Evolutionary conservation across 2,329 filamentous ascomycete species (phyloP), one percentile per base, ranked within the genome.

Genomic region (Aspergillus japonicus): DNA sequence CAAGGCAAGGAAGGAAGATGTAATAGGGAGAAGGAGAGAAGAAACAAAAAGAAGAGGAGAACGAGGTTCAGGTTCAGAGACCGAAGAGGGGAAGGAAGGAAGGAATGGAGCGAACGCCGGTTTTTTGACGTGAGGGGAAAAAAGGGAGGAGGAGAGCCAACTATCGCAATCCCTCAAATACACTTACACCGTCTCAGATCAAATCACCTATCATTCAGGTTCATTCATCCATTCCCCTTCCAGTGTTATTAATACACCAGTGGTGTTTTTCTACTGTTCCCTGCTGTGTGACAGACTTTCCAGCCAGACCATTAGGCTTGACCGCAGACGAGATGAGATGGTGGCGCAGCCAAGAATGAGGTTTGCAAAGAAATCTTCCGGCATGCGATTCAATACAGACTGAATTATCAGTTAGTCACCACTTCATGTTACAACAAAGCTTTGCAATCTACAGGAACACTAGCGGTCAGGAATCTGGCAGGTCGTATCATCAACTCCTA

Each of bases 101-200:
- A 47, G 24, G 53, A 55, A 31, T 31, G 53, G 44, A 19, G 44
- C 52, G 48, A 49, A 56, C 47, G 53, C 33, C 47, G 54, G 47
- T 23, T 23, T 21, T 39, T 51, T 51, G 57, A 60, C 54, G 50
- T 57, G 56, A 57, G 56, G 57, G 58, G 58, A 62, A 31, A 47
- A 33, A 26, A 24, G 49, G 35, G 14, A 5, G 21, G 21, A 21
- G 21, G 35, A 39, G 35, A 39, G 35, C 35, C 35, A 42, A 2
- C 16, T 6, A 44, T 19, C 3, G 5, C 5, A 7, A 44, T 16
- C 39, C 16, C 16, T 16, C 39, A 19, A 35, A 12, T 35, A 44
- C 26, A 29, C 26, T 1, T 35, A 44, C 26, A 29, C 26, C 7
- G 10, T 44, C 39, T 19, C 16, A 4, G 14, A 7, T 44, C 39